Percentiles rank a stretch among this genome's conserved stretches.
These are phyloP conservation scores for Gilbertella persicaria DNA, from an alignment of 371 early-diverging fungal genomes.

Conservation along the genomic window DNA sequence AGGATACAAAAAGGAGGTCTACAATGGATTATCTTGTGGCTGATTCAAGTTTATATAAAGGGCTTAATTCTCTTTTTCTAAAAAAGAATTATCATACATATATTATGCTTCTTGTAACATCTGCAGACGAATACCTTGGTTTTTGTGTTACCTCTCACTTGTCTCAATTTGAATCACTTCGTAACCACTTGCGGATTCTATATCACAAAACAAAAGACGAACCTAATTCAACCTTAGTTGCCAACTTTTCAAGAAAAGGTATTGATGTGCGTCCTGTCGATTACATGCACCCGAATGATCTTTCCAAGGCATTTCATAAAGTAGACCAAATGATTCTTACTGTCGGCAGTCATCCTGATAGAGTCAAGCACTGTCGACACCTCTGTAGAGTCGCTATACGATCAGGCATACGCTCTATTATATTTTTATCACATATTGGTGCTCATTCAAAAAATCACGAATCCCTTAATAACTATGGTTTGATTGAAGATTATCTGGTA, in stretches of 20 bases:
- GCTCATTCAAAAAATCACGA: slow-evolving; percentile 27
- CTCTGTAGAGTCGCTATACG: slow-evolving; percentile 28
- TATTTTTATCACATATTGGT: slow-evolving; percentile 40
- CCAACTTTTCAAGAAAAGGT: slow-evolving; percentile 27
- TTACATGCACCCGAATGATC: slow-evolving; percentile 30
- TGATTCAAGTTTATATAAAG: background rate
- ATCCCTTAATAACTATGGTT: slow-evolving; percentile 30
- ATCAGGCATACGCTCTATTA: slow-evolving; percentile 37
- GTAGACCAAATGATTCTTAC: slow-evolving; percentile 33
- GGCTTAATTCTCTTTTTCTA: no score
- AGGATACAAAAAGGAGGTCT: no score
- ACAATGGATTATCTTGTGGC: background rate
- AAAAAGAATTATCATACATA: background rate
- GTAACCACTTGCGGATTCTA: slow-evolving; percentile 28
- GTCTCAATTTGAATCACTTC: slow-evolving; percentile 18
- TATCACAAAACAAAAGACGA: slow-evolving; percentile 16
- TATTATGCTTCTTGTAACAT: slow-evolving; percentile 40
- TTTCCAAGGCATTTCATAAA: slow-evolving; percentile 36
- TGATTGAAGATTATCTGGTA: slow-evolving; percentile 35
- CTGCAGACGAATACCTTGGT: slow-evolving; percentile 44
- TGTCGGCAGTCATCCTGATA: slow-evolving; percentile 26
- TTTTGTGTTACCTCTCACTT: slow-evolving; percentile 41
- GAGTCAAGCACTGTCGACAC: slow-evolving; percentile 24
- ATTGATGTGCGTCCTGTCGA: slow-evolving; percentile 33
- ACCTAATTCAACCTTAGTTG: slow-evolving; percentile 5